A percentile compares a stretch with the other conserved stretches of the same genome.
These are phyloP conservation scores for Dictyostelium firmibasis DNA, from an alignment of 78 protist species.

Conservation along the genomic window DNA sequence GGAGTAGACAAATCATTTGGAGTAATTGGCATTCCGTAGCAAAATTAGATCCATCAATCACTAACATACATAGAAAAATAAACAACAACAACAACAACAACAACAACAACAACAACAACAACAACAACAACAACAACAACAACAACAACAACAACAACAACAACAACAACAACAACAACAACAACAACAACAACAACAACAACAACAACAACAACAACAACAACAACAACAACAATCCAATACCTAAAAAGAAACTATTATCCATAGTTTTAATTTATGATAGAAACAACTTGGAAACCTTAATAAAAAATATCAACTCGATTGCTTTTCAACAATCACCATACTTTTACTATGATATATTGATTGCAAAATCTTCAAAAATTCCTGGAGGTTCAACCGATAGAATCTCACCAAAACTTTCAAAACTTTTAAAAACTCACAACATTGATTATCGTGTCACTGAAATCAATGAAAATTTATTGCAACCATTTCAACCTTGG, in stretches of 20 bases:
- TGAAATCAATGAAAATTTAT: background rate
- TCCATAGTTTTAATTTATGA: background rate
- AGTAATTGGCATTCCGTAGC: slow-evolving; percentile 67
- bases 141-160: background rate
- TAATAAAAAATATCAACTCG: background rate
- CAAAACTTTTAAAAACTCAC: background rate
- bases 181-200: background rate
- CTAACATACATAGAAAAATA: background rate
- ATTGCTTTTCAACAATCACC: background rate
- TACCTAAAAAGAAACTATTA: background rate
- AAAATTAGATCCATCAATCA: background rate
- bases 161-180: background rate
- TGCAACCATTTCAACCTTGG: slow-evolving; percentile 48
- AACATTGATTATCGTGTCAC: background rate
- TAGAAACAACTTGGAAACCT: background rate
- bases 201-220: background rate
- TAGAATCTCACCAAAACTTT: background rate
- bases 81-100: background rate
- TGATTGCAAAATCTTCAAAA: background rate
- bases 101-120: background rate
- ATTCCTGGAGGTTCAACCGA: background rate
- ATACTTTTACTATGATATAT: background rate
- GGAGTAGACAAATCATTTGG: slow-evolving; percentile 45
- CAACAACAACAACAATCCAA: background rate
- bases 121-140: background rate